Conservation (phyloP, 2,329 filamentous ascomycete species). For the Arthrobotrys megalospora region DNA sequence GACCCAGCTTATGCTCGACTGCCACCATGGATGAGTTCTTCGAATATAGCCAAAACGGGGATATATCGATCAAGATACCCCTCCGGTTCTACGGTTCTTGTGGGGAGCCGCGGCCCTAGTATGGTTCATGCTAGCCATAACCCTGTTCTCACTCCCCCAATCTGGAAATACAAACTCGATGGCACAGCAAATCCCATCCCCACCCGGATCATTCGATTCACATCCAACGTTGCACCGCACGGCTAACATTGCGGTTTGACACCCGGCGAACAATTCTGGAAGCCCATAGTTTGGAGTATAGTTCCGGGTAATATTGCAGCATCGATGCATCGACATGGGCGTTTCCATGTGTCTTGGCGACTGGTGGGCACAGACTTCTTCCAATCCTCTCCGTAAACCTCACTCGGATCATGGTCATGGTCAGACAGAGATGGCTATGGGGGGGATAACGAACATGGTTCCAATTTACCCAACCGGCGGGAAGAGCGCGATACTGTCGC, state of each 20-base stretch:
- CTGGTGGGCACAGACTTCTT: conserved; percentile 41
- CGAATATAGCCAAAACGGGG: conserved; percentile 62
- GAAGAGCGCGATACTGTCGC: conserved; percentile 53
- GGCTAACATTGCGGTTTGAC: conserved; percentile 36
- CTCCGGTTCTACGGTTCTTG: conserved; percentile 45
- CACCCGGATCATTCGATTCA: conserved; percentile 33
- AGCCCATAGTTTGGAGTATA: conserved; percentile 49
- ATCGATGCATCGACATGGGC: conserved; percentile 34
- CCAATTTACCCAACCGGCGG: conserved; percentile 56
- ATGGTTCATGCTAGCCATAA: conserved; percentile 12
- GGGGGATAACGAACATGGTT: conserved; percentile 26
- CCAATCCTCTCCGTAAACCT: conserved; percentile 22
- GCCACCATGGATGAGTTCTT: conserved; percentile 22
- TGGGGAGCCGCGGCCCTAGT: conserved; percentile 21
- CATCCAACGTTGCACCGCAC: conserved; percentile 27
- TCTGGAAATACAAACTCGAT: conserved; percentile 11
- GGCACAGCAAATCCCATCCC: conserved; percentile 27
- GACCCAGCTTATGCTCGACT: conserved; percentile 39
- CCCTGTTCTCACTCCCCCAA: conserved; percentile 8
- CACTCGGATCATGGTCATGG: conserved; percentile 15
- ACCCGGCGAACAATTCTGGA: conserved; percentile 51
- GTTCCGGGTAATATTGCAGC: conserved; percentile 58
- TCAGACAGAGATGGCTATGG: conserved; percentile 35
- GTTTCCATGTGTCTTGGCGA: conserved; percentile 48
- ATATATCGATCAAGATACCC: conserved; percentile 43